Evolutionary conservation across 225 moss, liverwort and hornwort genomes (phyloP), one percentile per base, ranked within the genome.

Genomic region (Antitrichia curtipendula): DNA sequence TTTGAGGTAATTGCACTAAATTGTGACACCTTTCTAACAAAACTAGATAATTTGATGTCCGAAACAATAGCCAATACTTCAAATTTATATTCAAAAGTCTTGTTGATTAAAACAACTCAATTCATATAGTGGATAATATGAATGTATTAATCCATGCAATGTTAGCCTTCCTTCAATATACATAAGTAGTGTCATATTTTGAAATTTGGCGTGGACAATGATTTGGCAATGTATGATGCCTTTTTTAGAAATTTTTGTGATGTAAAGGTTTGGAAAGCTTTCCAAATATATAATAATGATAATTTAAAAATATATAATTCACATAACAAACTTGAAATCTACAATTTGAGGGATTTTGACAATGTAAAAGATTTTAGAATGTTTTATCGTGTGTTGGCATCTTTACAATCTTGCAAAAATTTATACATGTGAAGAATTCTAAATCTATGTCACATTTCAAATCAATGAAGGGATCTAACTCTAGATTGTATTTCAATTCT

Each of bases 241-340:
- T 43, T 16, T 27, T 25, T 11, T 2, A 27, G 0, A 43, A 43
- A 41, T 25, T 0, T 4, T 66, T 0, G 1, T 3, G 8, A 25
- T 41, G 6, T 25, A 4, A 41, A 4, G 25, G 43, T 28, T 28
- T 69, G 1, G 14, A 71, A 27, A 45, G 17, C 10, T 28, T 72
- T 45, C 9, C 16, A 71, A 71, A 43, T 43, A 8, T 71, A 71
- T 2, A 43, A 43, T 43, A 19, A 2, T 25, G 16, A 71, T 71
- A 1, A 13, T 40, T 69, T 40, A 4, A 23, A 13, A 40, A 40
- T 40, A 40, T 40, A 23, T 0, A 40, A 71, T 43, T 16, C 9
- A 41, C 19, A 43, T 43, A 11, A 71, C 24, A 69, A 69, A 24
- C 16, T 8, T 25, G 0, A 43, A 43, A 71, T 71, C 5, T 41